These are phyloP conservation scores for Mortierella sp. DNA, from an alignment of 371 early-diverging fungal genomes.

Conservation along the genomic window DNA sequence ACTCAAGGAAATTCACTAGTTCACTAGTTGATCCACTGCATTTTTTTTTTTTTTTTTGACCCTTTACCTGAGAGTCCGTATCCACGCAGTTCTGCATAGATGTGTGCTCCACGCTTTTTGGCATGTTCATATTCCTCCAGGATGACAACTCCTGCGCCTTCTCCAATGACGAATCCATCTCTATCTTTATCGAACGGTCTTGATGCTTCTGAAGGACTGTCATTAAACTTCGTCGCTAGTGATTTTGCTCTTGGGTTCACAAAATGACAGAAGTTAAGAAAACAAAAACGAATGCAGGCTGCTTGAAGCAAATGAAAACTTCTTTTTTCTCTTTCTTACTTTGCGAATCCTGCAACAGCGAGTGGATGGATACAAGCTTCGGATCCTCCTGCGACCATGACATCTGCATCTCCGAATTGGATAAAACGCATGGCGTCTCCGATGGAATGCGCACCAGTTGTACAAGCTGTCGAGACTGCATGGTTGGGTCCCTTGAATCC, in stretches of 20 bases:
- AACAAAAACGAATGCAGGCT: no score
- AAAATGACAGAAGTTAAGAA: not conserved
- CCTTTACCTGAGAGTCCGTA: slow-evolving; percentile 84
- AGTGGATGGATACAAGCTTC: slow-evolving; percentile 90
- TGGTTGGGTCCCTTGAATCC: slow-evolving; percentile 95
- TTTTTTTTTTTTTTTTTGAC: no score
- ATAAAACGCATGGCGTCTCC: slow-evolving; percentile 96
- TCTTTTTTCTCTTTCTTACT: slow-evolving; percentile 51
- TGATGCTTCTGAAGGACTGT: slow-evolving; percentile 79
- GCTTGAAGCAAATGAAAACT: no score
- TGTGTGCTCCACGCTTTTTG: slow-evolving; percentile 80
- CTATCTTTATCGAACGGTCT: slow-evolving; percentile 92
- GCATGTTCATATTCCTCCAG: slow-evolving; percentile 95
- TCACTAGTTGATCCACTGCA: no score
- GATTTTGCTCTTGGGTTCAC: slow-evolving; percentile 77
- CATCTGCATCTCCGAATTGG: slow-evolving; percentile 91
- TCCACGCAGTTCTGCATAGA: slow-evolving; percentile 92
- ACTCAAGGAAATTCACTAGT: no score
- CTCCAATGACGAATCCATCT: slow-evolving; percentile 95
- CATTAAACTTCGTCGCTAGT: slow-evolving; percentile 82
- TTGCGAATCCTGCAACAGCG: slow-evolving; percentile 90
- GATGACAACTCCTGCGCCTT: slow-evolving; percentile 93
- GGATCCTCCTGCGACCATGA: slow-evolving; percentile 96
- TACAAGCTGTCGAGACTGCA: slow-evolving; percentile 92
- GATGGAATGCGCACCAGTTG: slow-evolving; percentile 94